These are phyloP conservation scores for Arthrobotrys entomopaga DNA, from an alignment of 2,329 filamentous ascomycete species.

Conservation along the genomic window DNA sequence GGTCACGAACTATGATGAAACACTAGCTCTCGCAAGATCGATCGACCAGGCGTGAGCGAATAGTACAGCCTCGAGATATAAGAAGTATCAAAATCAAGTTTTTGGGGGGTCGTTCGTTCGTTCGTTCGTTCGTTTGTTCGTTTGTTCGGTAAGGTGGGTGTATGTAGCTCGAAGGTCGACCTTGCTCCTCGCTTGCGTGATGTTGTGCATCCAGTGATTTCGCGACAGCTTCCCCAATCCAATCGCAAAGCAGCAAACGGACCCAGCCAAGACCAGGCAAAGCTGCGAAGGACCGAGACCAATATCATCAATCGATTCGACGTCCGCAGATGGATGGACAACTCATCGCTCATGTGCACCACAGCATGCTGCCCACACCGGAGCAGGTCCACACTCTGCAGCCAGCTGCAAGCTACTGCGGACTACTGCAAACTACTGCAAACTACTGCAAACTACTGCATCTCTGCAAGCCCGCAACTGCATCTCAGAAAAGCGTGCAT, in stretches of 20 bases:
- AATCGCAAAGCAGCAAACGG: background rate
- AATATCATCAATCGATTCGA: no score
- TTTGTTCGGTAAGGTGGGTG: no score
- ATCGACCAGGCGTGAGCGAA: background rate
- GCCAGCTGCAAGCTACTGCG: constrained; percentile 38
- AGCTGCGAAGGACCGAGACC: constrained; percentile 2
- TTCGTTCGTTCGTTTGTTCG: no score
- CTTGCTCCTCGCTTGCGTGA: constrained; percentile 52
- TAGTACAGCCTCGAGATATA: constrained; percentile 24
- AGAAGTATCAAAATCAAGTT: constrained; percentile 37
- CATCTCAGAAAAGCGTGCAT: constrained; percentile 19
- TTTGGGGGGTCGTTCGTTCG: constrained; percentile 14
- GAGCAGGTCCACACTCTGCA: constrained; percentile 28
- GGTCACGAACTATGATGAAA: constrained; percentile 53
- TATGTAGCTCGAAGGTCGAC: no score
- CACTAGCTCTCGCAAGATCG: background rate
- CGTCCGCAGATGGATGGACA: constrained; percentile 22
- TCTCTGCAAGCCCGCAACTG: constrained; percentile 19
- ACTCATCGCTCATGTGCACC: constrained; percentile 56
- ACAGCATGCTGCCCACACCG: constrained; percentile 18
- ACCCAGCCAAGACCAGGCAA: no score
- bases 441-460: constrained; percentile 5
- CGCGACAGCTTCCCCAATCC: constrained; percentile 33
- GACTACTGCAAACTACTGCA: no score
- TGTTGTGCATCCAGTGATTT: constrained; percentile 55